A percentile compares a stretch with the other conserved stretches of the same genome.
Evolutionary conservation across 225 moss, liverwort and hornwort genomes (phyloP).

Genomic region (Neckera pumila): DNA sequence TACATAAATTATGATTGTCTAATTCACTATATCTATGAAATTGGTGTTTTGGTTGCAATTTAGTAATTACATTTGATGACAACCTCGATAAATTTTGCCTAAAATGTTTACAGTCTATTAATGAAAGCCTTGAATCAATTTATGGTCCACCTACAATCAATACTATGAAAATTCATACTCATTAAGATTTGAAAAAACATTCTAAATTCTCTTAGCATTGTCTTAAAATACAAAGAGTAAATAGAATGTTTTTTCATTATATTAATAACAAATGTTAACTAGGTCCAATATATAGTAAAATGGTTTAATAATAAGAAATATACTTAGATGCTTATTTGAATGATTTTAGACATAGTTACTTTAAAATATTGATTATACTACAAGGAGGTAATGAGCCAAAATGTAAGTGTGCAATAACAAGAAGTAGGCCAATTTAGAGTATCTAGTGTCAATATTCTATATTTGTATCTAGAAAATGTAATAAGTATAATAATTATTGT

Average conservation of each 20-base stretch:
- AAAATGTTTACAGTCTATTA: neutral
- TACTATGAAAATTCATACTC: neutral
- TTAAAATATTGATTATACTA: neutral
- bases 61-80: neutral
- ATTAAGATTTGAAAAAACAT: neutral
- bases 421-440: neutral
- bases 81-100: neutral
- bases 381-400: too few species aligned
- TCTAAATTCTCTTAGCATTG: neutral
- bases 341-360: neutral
- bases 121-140: rapidly evolving
- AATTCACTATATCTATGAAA: neutral
- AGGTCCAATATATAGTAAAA: neutral
- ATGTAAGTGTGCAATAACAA: neutral
- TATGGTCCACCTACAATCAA: neutral
- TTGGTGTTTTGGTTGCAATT: neutral
- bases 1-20: neutral
- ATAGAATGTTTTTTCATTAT: neutral
- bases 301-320: too few species aligned
- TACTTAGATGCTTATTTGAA: rapidly evolving
- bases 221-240: neutral
- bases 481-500: neutral
- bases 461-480: too few species aligned
- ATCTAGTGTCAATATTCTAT: neutral
- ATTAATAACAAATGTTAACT: neutral